Percentiles rank a stretch among this genome's conserved stretches.
Conservation (phyloP, 139 green algal species). For the Chlamydomonas sp. region DNA sequence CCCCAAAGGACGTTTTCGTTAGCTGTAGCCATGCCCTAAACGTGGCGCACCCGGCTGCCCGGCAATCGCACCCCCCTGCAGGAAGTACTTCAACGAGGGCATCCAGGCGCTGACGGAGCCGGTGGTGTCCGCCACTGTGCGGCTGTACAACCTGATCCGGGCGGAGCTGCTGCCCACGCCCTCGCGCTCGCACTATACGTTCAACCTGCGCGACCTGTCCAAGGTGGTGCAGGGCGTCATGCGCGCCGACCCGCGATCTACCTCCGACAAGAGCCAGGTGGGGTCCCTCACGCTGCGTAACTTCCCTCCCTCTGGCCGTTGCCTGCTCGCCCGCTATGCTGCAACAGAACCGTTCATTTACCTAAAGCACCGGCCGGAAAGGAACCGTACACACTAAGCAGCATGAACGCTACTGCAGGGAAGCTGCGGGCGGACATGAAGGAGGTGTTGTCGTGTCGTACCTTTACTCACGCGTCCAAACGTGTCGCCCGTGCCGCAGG, state of each 20-base stretch:
- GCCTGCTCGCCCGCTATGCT: neutral
- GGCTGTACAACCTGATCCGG: constrained; percentile 76
- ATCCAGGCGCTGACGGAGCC: constrained; percentile 47
- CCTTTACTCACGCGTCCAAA: neutral
- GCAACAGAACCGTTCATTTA: neutral
- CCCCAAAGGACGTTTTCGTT: too few species aligned
- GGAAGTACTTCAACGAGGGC: constrained; percentile 64
- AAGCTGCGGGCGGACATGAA: too few species aligned
- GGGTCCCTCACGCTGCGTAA: neutral
- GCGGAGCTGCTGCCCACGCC: constrained; percentile 79
- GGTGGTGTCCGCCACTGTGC: constrained; percentile 63
- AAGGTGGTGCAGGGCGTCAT: constrained; percentile 83
- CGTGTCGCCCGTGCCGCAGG: constrained; percentile 3
- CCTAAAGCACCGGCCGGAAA: too few species aligned
- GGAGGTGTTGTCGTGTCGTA: neutral
- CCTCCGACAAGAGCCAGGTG: constrained; percentile 49
- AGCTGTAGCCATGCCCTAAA: too few species aligned
- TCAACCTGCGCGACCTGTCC: constrained; percentile 83
- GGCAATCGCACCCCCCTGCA: neutral
- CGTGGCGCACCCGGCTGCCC: too few species aligned
- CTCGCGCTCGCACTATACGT: constrained; percentile 80
- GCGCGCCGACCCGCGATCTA: constrained; percentile 64
- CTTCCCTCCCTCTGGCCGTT: neutral
- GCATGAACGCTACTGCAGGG: too few species aligned
- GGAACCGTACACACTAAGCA: too few species aligned